Conservation (phyloP, 441 rosid genomes). For the Populus hybrid region DNA sequence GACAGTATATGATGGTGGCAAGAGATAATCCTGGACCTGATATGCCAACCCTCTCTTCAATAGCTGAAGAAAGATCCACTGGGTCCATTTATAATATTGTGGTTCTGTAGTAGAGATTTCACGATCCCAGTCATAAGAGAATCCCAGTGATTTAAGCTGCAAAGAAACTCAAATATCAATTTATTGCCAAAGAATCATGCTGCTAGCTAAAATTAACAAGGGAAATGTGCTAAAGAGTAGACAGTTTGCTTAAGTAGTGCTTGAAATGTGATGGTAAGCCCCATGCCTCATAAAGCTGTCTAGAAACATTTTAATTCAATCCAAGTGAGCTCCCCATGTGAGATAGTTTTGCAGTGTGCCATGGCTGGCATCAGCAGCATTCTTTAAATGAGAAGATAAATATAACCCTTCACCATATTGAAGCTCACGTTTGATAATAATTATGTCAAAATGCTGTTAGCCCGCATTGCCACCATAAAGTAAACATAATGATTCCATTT, state of each 20-base stretch:
- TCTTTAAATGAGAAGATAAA: background rate
- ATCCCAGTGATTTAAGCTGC: constrained; percentile 92
- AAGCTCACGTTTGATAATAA: background rate
- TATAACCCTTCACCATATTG: background rate
- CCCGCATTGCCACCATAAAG: background rate
- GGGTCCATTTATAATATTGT: constrained; percentile 91
- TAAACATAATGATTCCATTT: background rate
- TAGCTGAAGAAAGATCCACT: constrained; percentile 96
- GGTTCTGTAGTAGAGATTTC: constrained; percentile 95
- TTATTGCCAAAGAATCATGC: background rate
- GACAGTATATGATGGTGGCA: constrained; percentile 13
- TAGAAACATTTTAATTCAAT: background rate
- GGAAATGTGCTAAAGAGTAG: background rate
- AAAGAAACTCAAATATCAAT: constrained; percentile 20
- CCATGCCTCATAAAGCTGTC: background rate
- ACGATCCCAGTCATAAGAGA: constrained; percentile 97
- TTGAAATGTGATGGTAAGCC: background rate
- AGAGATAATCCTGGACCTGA: constrained; percentile 53
- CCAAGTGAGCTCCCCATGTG: background rate
- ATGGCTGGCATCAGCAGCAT: background rate
- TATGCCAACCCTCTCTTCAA: constrained; percentile 95
- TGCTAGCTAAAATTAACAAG: background rate
- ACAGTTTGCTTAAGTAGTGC: background rate
- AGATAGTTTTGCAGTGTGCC: background rate
- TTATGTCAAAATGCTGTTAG: background rate